phyloP scores from a whole-genome alignment of 1,284 basidiomycete genomes.

The Moesziomyces globuligerus region DNA sequence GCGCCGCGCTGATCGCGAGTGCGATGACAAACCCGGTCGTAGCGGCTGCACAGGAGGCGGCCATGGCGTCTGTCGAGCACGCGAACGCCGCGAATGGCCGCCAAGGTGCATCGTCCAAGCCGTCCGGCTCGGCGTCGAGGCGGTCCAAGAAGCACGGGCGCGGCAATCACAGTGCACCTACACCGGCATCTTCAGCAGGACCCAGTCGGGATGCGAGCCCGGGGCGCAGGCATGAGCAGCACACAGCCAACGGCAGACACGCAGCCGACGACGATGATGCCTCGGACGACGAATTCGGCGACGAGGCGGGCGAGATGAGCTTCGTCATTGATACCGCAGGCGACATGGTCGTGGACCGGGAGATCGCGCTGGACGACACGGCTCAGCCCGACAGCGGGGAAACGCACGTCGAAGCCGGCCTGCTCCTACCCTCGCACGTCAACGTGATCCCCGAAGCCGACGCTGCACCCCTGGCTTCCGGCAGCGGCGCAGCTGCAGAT shows the following conservation, averaged over 20 bases:
- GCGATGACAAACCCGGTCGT: constrained; percentile 18
- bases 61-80: constrained; percentile 8
- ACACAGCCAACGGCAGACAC: not conserved
- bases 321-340: constrained; percentile 44
- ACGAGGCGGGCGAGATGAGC: constrained; percentile 30
- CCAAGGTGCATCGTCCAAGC: not conserved
- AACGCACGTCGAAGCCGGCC: constrained; percentile 29
- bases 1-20: too few relatives aligned
- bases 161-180: too few relatives aligned
- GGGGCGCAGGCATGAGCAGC: not conserved
- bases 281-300: constrained; percentile 1
- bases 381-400: constrained; percentile 17
- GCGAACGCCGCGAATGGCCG: not conserved
- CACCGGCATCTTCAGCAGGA: too few relatives aligned
- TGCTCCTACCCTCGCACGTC: constrained; percentile 37
- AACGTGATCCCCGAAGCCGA: constrained; percentile 15
- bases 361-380: constrained; percentile 24
- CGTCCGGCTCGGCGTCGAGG: not conserved
- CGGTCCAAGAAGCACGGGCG: not conserved
- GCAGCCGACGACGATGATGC: constrained; percentile 5
- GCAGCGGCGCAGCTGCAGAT: constrained; percentile 4
- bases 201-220: too few relatives aligned
- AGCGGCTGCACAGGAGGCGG: constrained; percentile 18
- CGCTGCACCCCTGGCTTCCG: not conserved
- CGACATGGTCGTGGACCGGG: constrained; percentile 42